phyloP scores from a whole-genome alignment of 2,329 filamentous ascomycete genomes.

The Helicocarpus griseus region DNA sequence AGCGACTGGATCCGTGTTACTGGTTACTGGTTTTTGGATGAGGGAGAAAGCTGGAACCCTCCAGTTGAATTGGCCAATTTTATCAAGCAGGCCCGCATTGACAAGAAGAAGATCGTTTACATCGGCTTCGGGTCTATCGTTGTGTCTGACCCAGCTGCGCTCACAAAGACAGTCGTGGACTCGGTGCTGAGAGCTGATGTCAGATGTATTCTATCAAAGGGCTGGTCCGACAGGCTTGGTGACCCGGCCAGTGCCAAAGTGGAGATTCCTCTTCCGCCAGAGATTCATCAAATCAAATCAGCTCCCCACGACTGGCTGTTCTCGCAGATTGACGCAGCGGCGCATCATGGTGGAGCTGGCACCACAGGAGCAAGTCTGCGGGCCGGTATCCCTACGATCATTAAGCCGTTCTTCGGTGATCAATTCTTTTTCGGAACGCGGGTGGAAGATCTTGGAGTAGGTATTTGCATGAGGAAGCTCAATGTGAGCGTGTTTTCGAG shows the following conservation, averaged over 20 bases:
- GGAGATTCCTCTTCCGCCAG: slow-evolving; percentile 62
- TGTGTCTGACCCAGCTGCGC: slow-evolving; percentile 74
- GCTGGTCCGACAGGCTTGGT: slow-evolving; percentile 81
- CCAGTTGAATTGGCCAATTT: slow-evolving; percentile 68
- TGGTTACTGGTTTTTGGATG: slow-evolving; percentile 95
- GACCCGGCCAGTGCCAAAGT: slow-evolving; percentile 49
- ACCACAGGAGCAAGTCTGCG: slow-evolving; percentile 89
- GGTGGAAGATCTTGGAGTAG: slow-evolving; percentile 88
- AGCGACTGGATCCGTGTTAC: slow-evolving; percentile 97
- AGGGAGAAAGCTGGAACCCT: slow-evolving; percentile 58
- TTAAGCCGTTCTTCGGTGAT: slow-evolving; percentile 95
- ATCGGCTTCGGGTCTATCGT: slow-evolving; percentile 96
- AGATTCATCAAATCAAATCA: slow-evolving; percentile 80
- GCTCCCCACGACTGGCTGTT: slow-evolving; percentile 98
- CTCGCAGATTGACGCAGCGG: slow-evolving; percentile 81
- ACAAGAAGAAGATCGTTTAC: slow-evolving; percentile 88
- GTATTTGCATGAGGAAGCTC: slow-evolving; percentile 78
- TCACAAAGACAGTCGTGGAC: slow-evolving; percentile 89
- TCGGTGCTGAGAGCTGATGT: slow-evolving; percentile 87
- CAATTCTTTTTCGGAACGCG: slow-evolving; percentile 91
- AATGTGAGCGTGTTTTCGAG: slow-evolving; percentile 77
- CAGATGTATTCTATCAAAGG: slow-evolving; percentile 88
- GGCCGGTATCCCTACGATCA: slow-evolving; percentile 84
- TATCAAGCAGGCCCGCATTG: slow-evolving; percentile 68
- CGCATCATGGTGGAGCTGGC: slow-evolving; percentile 88